Evolutionary conservation across 1,284 basidiomycete genomes (phyloP), one percentile per base, ranked within the genome.

Genomic region (Mycena citricolor): DNA sequence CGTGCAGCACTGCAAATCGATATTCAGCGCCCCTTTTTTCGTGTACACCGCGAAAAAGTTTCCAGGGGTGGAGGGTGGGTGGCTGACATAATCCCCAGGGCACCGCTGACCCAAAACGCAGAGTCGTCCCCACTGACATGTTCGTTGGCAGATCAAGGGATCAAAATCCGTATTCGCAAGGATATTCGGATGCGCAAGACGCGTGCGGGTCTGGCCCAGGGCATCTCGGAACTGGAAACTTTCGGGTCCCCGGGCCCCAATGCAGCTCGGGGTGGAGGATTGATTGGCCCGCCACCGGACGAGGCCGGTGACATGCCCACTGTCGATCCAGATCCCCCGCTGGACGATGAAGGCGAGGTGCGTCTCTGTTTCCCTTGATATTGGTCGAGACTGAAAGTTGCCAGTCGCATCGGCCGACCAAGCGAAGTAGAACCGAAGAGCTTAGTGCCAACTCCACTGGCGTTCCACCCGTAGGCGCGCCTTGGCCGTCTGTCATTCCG

Each of bases 11-110:
- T 94, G 92, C 70, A 91, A 90, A 57, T 88, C 85, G 0, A 89
- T 92, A 43, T 88, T 85, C 66, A 92, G 90, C 0, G 79, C 84
- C 1, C 80, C 86, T 0, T 94, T 94, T 65, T 90, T 91, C 53
- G 89, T 94, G 21, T 95, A 91, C 62, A 92, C 92, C 0, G 90
- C 91, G 4, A 95, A 95, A 73, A 92, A 94, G 65, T 95, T 94
- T 62, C 91, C 92, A 0, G 90, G 90, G 17, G 93, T 94, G 86
- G 86, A 90, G 72, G 84, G 90, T 89, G 51, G 31, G 81, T 65
- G 11, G 22, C n/a, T n/a, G n/a, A n/a, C n/a, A n/a, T n/a, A n/a
- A n/a, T n/a, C n/a, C n/a, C n/a, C 10, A 10, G 10, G 10, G 26
- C 26, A 29, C n/a, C 26, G n/a, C 10, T 29, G n/a, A 29, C n/a